phyloP scores from a whole-genome alignment of 2,329 filamentous ascomycete genomes.

The Colletotrichum sidae region DNA sequence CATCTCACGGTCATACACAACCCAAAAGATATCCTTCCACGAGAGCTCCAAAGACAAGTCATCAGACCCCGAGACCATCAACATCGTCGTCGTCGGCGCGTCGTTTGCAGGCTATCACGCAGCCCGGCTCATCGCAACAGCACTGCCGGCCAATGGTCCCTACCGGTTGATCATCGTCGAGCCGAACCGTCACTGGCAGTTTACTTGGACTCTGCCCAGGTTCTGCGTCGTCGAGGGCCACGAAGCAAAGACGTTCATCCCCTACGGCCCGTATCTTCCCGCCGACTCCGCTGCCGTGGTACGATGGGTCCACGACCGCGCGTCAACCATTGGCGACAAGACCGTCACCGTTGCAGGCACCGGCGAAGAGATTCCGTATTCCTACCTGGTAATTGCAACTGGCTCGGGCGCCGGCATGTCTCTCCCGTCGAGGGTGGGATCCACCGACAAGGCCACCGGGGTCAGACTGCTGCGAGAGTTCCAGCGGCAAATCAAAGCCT shows the following conservation, averaged over 20 bases:
- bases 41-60: slow-evolving; percentile 21
- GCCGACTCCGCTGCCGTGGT: slow-evolving; percentile 48
- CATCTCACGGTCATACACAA: slow-evolving; percentile 31
- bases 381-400: slow-evolving; percentile 68
- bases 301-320: slow-evolving; percentile 57
- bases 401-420: slow-evolving; percentile 58
- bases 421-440: slow-evolving; percentile 61
- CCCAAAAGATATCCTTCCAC: slow-evolving; percentile 31
- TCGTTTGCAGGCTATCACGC: slow-evolving; percentile 68
- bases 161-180: slow-evolving; percentile 69
- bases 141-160: slow-evolving; percentile 57
- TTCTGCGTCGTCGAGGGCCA: slow-evolving; percentile 67
- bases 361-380: slow-evolving; percentile 61
- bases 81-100: slow-evolving; percentile 67
- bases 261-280: slow-evolving; percentile 60
- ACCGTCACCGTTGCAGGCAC: slow-evolving; percentile 53
- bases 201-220: slow-evolving; percentile 69
- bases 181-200: slow-evolving; percentile 71
- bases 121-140: slow-evolving; percentile 58
- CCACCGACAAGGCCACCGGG: slow-evolving; percentile 54
- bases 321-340: slow-evolving; percentile 49
- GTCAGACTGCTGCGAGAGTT: slow-evolving; percentile 56
- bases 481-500: slow-evolving; percentile 57
- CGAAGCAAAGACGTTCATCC: slow-evolving; percentile 70
- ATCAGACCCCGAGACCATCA: slow-evolving; percentile 45